A percentile compares a stretch with the other conserved stretches of the same genome.
Evolutionary conservation across 257 asterid species (phyloP).

Genomic region (Cynanchum wilfordii): DNA sequence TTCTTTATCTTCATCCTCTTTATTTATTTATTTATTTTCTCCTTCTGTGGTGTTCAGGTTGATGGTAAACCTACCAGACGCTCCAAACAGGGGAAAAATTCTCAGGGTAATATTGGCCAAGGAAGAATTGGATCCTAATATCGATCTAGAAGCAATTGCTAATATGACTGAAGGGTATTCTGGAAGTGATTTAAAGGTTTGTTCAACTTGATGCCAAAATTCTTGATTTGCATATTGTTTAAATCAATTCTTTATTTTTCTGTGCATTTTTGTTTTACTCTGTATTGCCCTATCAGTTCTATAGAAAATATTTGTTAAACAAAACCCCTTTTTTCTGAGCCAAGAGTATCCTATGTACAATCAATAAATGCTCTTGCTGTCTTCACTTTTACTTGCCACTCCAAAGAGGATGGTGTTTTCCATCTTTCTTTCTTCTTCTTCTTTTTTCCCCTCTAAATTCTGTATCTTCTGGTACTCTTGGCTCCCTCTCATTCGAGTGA

Average conservation of each 20-base stretch:
- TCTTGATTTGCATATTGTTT: slow-evolving; percentile 1
- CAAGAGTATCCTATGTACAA: background rate
- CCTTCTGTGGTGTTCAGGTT: slow-evolving; percentile 47
- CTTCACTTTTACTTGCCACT: background rate
- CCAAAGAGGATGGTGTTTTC: background rate
- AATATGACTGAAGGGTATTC: slow-evolving; percentile 88
- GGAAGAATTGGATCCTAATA: slow-evolving; percentile 62
- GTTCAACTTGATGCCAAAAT: slow-evolving; percentile 9
- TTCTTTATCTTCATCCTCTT: background rate
- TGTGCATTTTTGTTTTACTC: background rate
- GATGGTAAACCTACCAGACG: slow-evolving; percentile 91
- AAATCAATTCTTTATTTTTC: background rate
- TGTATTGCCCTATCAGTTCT: background rate
- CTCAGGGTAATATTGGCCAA: slow-evolving; percentile 60
- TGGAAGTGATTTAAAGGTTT: slow-evolving; percentile 95
- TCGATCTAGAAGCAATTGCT: slow-evolving; percentile 71
- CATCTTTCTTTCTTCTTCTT: background rate
- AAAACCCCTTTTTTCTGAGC: background rate
- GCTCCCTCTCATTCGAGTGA: no score
- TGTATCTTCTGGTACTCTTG: background rate
- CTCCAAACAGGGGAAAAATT: slow-evolving; percentile 65
- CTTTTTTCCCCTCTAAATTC: background rate
- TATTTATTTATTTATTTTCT: slow-evolving; percentile 1
- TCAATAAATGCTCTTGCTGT: background rate
- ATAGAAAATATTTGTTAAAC: background rate